Conservation (phyloP, 257 asterid genomes). For the Schizonepeta tenuifolia region DNA sequence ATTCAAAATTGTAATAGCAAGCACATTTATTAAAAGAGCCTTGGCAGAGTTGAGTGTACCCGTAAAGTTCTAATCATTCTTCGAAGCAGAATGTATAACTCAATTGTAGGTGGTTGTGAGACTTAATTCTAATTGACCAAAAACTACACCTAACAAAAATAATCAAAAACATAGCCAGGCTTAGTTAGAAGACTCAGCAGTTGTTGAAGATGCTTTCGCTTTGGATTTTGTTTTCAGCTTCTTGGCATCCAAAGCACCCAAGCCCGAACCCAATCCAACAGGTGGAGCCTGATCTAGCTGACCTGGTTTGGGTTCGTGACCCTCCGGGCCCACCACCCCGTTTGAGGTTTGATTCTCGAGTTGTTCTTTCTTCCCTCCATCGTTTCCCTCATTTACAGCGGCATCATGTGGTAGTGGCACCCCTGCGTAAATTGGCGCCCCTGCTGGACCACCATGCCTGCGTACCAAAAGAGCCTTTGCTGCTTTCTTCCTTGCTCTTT, state of each 20-base stretch:
- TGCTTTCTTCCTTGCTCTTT: constrained; percentile 86
- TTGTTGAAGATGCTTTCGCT: constrained; percentile 44
- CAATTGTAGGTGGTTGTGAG: neutral
- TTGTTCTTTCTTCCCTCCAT: constrained; percentile 49
- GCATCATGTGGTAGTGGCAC: constrained; percentile 23
- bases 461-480: constrained; percentile 78
- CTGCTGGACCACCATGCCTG: constrained; percentile 69
- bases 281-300: constrained; percentile 57
- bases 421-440: constrained; percentile 53
- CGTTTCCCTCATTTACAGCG: constrained; percentile 16
- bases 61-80: neutral
- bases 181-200: neutral
- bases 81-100: constrained; percentile 12
- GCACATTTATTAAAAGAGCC: constrained; percentile 19
- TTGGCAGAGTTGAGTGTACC: constrained; percentile 17
- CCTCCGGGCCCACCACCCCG: constrained; percentile 39
- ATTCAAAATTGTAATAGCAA: constrained; percentile 23
- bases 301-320: constrained; percentile 34
- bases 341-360: constrained; percentile 41
- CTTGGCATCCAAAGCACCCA: constrained; percentile 67
- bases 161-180: neutral
- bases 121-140: neutral
- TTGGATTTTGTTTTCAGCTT: constrained; percentile 69
- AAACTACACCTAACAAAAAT: constrained; percentile 31
- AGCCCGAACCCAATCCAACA: constrained; percentile 73